Evolutionary conservation across 331 rosid genomes (phyloP), one percentile per base, ranked within the genome.

Genomic region (Malus hybrid): DNA sequence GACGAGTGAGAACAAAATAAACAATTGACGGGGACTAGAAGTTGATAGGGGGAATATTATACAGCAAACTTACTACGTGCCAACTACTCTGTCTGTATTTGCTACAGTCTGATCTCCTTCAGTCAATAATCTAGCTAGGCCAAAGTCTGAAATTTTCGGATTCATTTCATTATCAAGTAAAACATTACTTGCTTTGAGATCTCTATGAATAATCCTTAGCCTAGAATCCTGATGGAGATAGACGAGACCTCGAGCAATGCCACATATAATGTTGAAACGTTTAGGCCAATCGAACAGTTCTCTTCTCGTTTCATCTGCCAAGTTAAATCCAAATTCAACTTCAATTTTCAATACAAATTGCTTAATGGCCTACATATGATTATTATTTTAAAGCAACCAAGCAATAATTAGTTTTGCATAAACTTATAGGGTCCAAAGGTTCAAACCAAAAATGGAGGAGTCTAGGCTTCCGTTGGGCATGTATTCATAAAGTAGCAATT

Each of bases 151-250:
- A 22, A 71, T 71, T 71, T 55, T 71, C 0, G 75, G 75, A 39
- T 71, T 32, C 64, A 53, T 55, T 5, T 72, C 83, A 34, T 16
- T 20, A 57, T 83, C 83, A 60, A 83, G 86, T 58, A 83, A 71
- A 24, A 76, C 71, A 64, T 83, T 83, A 29, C 83, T 75, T n/a
- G 78, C 86, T 71, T 82, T 82, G 42, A 78, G 63, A 70, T 82
- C 86, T 16, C 86, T 44, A 16, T 82, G 86, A 16, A 82, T 78
- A 34, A 82, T 82, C 62, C 86, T 74, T 26, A 80, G 42, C 65
- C 84, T 77, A 5, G 87, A 83, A 77, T 83, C 87, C 29, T 83
- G 82, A 30, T 83, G 84, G 16, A 83, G 84, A 69, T 83, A 83
- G 26, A 80, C 19, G 22, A 83, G 82, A 63, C 87, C 87, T 6